Evolutionary conservation across 371 early-diverging fungal genomes (phyloP), one percentile per base, ranked within the genome.

Genomic region (Batrachochytrium dendrobatidis): DNA sequence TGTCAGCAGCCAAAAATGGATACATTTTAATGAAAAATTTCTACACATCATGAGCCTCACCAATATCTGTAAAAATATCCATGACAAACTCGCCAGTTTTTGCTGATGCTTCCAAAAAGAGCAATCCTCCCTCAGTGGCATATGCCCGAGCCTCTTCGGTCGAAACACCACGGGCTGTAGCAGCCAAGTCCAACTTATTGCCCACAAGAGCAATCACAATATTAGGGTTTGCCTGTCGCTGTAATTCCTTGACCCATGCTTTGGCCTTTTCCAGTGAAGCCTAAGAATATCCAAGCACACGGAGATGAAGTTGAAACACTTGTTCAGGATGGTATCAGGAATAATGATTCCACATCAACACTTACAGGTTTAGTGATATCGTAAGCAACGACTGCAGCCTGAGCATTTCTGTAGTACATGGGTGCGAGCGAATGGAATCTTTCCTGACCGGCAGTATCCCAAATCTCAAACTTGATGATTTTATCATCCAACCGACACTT

Each of bases 331-430:
- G 48, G 48, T n/a, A n/a, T n/a, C n/a, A n/a, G n/a, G 29, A 30
- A 20, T 7, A 26, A 55, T 55, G 34, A 53, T 53, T 6, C 6
- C 15, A 5, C 31, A 26, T 26, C 35, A 10, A n/a, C 25, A 62
- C 65, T 44, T 59, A 76, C 70, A 46, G 85, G 71, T 75, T 95
- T 93, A 34, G 98, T 96, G 64, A 98, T 91, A 77, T 98, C 99
- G 69, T 98, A 99, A 18, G 90, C 97, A 24, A 96, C 93, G 5
- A 95, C 86, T 3, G 95, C 96, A 53, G 91, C 93, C 71, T 90
- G 90, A 22, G 98, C 97, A 69, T 93, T 94, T 55, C 99, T 82
- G 73, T 99, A 99, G 77, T 98, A 99, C 94, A 95, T 97, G 34
- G 96, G 98, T 49, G 99, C 99, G 67, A 99, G 87, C n/a, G 77